Evolutionary conservation across 2,329 filamentous ascomycete species (phyloP).

Genomic region (Fusarium sp.): DNA sequence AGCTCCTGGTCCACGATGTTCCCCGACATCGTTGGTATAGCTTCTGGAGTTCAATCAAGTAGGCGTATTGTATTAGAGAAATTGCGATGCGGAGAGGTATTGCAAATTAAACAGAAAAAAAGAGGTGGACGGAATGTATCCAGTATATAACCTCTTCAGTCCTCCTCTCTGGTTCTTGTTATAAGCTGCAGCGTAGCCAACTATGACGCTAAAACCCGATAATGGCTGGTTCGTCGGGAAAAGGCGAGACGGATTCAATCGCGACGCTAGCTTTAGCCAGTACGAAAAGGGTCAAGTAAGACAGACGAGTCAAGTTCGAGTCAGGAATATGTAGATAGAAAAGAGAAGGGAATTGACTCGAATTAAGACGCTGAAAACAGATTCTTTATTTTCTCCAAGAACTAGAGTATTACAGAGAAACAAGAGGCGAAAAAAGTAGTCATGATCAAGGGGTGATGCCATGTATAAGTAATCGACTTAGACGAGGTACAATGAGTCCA

Average conservation of each 20-base stretch:
- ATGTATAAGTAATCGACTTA: constrained; percentile 35
- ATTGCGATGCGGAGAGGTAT: neutral
- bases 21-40: constrained; percentile 53
- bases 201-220: constrained; percentile 42
- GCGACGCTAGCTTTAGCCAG: constrained; percentile 32
- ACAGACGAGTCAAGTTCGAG: neutral
- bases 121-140: constrained; percentile 2
- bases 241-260: constrained; percentile 12
- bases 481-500: constrained; percentile 10
- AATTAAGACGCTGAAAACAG: constrained; percentile 4
- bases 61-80: neutral
- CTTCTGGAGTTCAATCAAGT: neutral
- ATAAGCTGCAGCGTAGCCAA: constrained; percentile 10
- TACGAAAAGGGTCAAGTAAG: constrained; percentile 24
- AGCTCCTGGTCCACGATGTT: constrained; percentile 67
- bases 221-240: constrained; percentile 10
- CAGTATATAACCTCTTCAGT: constrained; percentile 9
- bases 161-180: constrained; percentile 1
- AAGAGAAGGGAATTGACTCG: constrained; percentile 11
- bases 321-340: neutral
- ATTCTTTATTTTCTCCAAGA: neutral
- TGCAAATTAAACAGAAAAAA: neutral
- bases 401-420: neutral
- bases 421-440: neutral
- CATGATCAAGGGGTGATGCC: constrained; percentile 28